Percentiles rank a stretch among this genome's conserved stretches.
Evolutionary conservation across 768 basidiomycete genomes (phyloP).

Genomic region (Lentinula edodes): DNA sequence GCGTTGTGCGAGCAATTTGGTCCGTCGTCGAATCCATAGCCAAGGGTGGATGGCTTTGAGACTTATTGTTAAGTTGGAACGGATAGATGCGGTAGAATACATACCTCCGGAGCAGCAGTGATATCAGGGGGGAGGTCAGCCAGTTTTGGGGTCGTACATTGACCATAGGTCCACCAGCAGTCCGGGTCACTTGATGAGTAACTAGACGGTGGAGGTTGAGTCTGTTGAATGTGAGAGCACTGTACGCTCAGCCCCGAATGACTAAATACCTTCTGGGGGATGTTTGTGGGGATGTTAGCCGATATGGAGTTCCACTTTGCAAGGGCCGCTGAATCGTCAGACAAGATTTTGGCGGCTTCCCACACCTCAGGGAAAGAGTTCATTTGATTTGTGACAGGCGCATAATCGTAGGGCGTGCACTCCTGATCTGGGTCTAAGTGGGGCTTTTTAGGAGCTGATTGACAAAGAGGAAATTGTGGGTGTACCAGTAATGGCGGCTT

Average conservation of each 20-base stretch:
- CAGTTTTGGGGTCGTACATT: constrained; percentile 45
- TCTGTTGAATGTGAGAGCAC: background rate
- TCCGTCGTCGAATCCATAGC: constrained; percentile 61
- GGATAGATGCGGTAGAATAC: background rate
- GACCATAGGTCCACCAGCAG: constrained; percentile 35
- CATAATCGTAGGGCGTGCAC: constrained; percentile 4
- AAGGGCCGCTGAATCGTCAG: constrained; percentile 1
- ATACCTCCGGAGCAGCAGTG: constrained; percentile 40
- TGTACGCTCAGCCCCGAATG: background rate
- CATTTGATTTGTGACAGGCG: background rate
- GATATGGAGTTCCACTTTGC: constrained; percentile 3
- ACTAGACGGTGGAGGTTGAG: background rate
- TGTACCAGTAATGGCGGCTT: background rate
- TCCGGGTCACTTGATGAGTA: constrained; percentile 31
- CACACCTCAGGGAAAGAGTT: constrained; percentile 1
- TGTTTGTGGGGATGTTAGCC: background rate
- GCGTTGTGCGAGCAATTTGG: constrained; percentile 61
- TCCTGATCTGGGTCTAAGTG: constrained; percentile 3
- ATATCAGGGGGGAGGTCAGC: constrained; percentile 39
- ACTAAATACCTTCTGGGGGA: background rate
- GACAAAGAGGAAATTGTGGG: background rate
- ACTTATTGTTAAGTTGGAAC: background rate
- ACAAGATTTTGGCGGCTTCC: background rate
- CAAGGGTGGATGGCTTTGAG: constrained; percentile 31
- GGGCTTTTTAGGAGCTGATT: background rate